Percentiles rank a stretch among this genome's conserved stretches.
Conservation (phyloP, 2,329 filamentous ascomycete species). For the Talaromyces sp. region DNA sequence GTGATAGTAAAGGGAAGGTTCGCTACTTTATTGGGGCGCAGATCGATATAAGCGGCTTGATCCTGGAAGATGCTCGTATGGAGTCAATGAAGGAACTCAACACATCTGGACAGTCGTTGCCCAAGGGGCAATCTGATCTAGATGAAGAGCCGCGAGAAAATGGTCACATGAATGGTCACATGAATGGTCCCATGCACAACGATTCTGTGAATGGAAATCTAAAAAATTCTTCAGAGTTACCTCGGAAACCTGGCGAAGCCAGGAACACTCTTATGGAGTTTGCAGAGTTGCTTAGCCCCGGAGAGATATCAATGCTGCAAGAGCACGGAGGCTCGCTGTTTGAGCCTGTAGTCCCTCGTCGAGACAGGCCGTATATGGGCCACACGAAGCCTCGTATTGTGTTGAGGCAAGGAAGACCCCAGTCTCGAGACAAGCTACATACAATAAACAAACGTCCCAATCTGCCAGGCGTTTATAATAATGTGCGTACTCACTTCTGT, state of each 20-base stretch:
- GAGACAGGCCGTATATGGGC: constrained; percentile 11
- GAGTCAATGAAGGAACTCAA: constrained; percentile 56
- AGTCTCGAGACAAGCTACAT: neutral
- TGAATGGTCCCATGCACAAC: neutral
- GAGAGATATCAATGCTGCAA: constrained; percentile 64
- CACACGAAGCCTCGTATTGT: constrained; percentile 9
- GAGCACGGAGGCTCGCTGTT: constrained; percentile 57
- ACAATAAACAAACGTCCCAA: neutral
- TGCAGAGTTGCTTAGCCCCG: constrained; percentile 65
- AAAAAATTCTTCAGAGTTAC: constrained; percentile 18
- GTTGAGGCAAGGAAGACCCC: constrained; percentile 1
- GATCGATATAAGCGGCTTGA: constrained; percentile 67
- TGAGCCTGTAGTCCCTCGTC: constrained; percentile 23
- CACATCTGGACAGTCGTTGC: constrained; percentile 31
- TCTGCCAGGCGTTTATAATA: constrained; percentile 52
- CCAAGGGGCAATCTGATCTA: constrained; percentile 17
- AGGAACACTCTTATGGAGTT: constrained; percentile 65
- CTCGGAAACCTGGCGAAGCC: constrained; percentile 29
- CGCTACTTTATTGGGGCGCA: constrained; percentile 71
- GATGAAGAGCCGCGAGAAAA: neutral
- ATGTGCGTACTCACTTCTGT: constrained; percentile 37
- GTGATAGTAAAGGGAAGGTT: constrained; percentile 63
- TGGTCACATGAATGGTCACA: constrained; percentile 6
- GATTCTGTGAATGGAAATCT: neutral
- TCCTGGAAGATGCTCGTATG: constrained; percentile 64